phyloP scores from a whole-genome alignment of 2,329 filamentous ascomycete species.

The Epichloe brachyelytri region DNA sequence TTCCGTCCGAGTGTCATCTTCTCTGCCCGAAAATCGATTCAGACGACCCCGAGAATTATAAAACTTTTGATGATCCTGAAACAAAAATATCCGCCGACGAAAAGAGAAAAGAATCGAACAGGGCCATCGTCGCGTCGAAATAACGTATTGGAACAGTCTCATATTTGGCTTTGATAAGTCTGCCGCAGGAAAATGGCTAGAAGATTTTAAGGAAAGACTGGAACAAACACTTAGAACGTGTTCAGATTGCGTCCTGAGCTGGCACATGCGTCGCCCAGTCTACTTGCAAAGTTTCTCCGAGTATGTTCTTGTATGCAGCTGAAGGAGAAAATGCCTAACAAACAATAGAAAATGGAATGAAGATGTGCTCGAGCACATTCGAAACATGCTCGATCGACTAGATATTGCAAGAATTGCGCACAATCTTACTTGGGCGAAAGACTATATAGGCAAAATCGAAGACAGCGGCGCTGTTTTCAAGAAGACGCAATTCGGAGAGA shows the following conservation, averaged over 20 bases:
- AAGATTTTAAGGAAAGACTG: slow-evolving; percentile 44
- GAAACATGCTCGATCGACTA: slow-evolving; percentile 42
- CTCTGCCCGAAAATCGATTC: slow-evolving; percentile 53
- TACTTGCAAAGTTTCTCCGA: slow-evolving; percentile 51
- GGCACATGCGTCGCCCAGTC: slow-evolving; percentile 54
- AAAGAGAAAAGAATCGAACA: slow-evolving; percentile 41
- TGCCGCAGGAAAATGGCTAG: slow-evolving; percentile 44
- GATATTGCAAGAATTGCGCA: slow-evolving; percentile 49
- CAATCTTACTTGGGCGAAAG: slow-evolving; percentile 43
- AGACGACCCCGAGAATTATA: slow-evolving; percentile 52
- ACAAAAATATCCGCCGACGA: slow-evolving; percentile 36
- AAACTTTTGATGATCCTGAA: slow-evolving; percentile 31
- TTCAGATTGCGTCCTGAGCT: slow-evolving; percentile 58
- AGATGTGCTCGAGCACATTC: slow-evolving; percentile 36
- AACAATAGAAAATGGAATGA: slow-evolving; percentile 31
- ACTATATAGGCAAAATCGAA: slow-evolving; percentile 40
- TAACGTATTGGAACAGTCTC: slow-evolving; percentile 54
- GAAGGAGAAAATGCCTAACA: slow-evolving; percentile 10
- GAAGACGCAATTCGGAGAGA: slow-evolving; percentile 31
- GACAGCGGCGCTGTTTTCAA: slow-evolving; percentile 32
- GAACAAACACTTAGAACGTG: slow-evolving; percentile 49
- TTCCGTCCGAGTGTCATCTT: slow-evolving; percentile 44
- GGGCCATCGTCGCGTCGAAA: slow-evolving; percentile 41
- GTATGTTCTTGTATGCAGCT: slow-evolving; percentile 20
- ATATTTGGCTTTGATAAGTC: slow-evolving; percentile 55